Percentiles rank a stretch among this genome's conserved stretches.
These are phyloP conservation scores for Mycena galericulata DNA, from an alignment of 768 basidiomycete species.

Conservation along the genomic window DNA sequence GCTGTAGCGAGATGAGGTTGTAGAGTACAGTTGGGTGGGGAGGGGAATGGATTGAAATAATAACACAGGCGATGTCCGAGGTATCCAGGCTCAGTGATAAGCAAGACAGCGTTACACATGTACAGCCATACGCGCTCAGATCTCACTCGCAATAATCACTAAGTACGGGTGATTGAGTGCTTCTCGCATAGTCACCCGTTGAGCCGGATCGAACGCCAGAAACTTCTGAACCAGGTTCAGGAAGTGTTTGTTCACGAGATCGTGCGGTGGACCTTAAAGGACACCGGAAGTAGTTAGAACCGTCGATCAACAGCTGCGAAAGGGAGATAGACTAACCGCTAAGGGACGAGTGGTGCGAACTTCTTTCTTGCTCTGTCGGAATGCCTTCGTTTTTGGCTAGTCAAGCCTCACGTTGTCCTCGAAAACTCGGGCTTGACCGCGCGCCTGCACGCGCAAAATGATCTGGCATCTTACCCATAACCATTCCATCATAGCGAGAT, in stretches of 20 bases:
- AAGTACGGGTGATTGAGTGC: conserved; percentile 93
- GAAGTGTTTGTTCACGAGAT: conserved; percentile 82
- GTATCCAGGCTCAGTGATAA: conserved; percentile 36
- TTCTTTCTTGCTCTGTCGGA: conserved; percentile 93
- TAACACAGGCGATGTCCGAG: conserved; percentile 41
- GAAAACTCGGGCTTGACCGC: conserved; percentile 89
- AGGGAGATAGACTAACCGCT: conserved; percentile 62
- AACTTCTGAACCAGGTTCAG: conserved; percentile 89
- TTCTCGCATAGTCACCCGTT: conserved; percentile 88
- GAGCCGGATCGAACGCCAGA: conserved; percentile 89
- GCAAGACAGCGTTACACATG: conserved; percentile 43
- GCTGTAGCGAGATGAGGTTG: conserved; percentile 34
- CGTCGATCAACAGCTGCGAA: conserved; percentile 20
- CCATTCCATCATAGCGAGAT: conserved; percentile 99
- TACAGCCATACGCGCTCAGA: conserved; percentile 53
- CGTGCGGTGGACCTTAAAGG: conserved; percentile 78
- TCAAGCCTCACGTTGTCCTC: conserved; percentile 87
- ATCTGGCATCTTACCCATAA: conserved; percentile 98
- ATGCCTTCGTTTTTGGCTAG: conserved; percentile 91
- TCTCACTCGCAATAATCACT: conserved; percentile 73
- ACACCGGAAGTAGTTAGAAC: conserved; percentile 26
- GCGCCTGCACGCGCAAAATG: conserved; percentile 82
- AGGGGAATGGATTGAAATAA: conserved; percentile 38
- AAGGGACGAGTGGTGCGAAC: conserved; percentile 87
- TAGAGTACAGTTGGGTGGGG: conserved; percentile 38